Percentiles rank a stretch among this genome's conserved stretches.
phyloP scores from a whole-genome alignment of 257 asterid species.

The Solanum chiquidenum region DNA sequence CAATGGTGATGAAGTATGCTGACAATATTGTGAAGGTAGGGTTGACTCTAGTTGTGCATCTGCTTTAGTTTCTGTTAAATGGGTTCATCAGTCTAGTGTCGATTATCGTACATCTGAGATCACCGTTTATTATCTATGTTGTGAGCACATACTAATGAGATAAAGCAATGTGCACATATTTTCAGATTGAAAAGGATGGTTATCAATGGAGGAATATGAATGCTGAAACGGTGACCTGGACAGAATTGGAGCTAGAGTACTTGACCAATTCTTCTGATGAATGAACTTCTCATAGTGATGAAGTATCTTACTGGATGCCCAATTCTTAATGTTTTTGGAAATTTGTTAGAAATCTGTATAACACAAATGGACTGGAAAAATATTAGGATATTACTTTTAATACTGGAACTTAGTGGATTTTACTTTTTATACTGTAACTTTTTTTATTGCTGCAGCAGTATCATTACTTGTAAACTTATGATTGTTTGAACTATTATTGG shows the following conservation, averaged over 20 bases:
- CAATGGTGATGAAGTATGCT: conserved; percentile 98
- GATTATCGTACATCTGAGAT: neutral
- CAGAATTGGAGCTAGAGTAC: neutral
- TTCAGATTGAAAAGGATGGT: neutral
- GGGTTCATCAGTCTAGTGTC: neutral
- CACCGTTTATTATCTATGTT: neutral
- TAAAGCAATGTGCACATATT: conserved; percentile 4
- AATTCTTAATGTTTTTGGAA: neutral
- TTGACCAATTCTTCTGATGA: neutral
- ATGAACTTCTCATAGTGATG: neutral
- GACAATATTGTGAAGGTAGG: conserved; percentile 97
- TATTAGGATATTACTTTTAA: neutral
- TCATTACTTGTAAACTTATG: too few relatives aligned
- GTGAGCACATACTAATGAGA: neutral
- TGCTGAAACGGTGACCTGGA: neutral
- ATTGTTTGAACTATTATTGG: too few relatives aligned
- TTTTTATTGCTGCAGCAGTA: neutral
- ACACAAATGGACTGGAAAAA: too few relatives aligned
- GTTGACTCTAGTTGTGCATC: neutral
- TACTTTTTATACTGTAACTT: neutral
- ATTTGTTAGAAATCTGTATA: too few relatives aligned
- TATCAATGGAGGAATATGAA: neutral
- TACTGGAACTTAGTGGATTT: neutral
- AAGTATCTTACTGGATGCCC: neutral
- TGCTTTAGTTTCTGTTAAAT: neutral